Evolutionary conservation across 2,329 filamentous ascomycete genomes (phyloP), one percentile per base, ranked within the genome.

Genomic region (Stemphylium lycopersici): DNA sequence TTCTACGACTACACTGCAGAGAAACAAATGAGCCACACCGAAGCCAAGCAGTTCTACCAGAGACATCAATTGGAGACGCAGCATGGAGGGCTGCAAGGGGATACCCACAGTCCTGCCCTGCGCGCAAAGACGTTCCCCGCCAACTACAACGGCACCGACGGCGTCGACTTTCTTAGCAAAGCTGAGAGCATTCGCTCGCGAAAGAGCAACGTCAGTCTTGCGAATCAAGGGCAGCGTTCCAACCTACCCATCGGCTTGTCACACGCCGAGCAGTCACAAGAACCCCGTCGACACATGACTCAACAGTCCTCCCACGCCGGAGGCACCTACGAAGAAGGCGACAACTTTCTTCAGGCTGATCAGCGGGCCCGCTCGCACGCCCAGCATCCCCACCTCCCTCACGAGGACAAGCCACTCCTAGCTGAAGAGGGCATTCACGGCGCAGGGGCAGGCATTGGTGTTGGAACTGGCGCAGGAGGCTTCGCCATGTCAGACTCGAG

Each of bases 1-100:
- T 96, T 92, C 72, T 97, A 96, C 78, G 93, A 97, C 76, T 91
- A 93, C 69, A 89, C 93, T 47, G 90, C 91, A 48, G 95, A 99
- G 77, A 96, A 95, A 68, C 90, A 93, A 70, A 90, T 96, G 87
- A 96, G 89, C 69, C 92, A 96, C 75, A 88, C 90, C 22, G 95
- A 99, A 73, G 91, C 93, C 55, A 98, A 96, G 76, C 84, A 97
- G 59, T 96, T 98, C 79, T 99, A 96, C 75, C 93, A 97, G 78
- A 84, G 90, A 62, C 92, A 91, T 76, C 90, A 92, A 75, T 80
- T 87, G 53, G 89, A 88, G 58, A 81, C 77, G 36, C 69, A 80
- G 59, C 69, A 70, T 69, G 77, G 65, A 56, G 76, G 69, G 70
- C 73, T 71, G 16, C 76, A 76, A 55, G 71, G 67, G 15, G 76